Evolutionary conservation across 2,329 filamentous ascomycete genomes (phyloP).

Genomic region (Fusarium devonianum): DNA sequence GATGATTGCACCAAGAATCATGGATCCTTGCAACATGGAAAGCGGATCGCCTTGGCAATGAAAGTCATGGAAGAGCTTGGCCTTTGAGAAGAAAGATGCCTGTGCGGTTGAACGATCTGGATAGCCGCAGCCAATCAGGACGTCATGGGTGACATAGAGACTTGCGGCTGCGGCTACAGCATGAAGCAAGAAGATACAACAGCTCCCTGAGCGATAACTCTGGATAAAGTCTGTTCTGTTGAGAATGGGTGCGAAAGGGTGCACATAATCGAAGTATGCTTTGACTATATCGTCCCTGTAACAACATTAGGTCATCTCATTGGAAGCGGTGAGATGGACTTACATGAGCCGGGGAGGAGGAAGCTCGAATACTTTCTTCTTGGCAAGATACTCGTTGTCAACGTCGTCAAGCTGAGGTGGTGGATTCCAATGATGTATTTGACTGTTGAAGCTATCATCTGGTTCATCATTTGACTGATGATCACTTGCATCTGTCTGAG

Average conservation of each 20-base stretch:
- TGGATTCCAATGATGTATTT: slow-evolving; percentile 11
- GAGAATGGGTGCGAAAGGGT: slow-evolving; percentile 21
- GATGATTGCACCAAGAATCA: slow-evolving; percentile 17
- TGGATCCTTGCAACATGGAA: slow-evolving; percentile 19
- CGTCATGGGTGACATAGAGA: slow-evolving; percentile 8
- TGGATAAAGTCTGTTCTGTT: slow-evolving; percentile 15
- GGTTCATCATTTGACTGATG: too few relatives aligned
- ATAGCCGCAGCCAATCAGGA: slow-evolving; percentile 21
- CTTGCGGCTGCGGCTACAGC: slow-evolving; percentile 2
- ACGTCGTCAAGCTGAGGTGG: slow-evolving; percentile 6
- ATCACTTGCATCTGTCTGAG: too few relatives aligned
- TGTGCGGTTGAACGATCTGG: slow-evolving; percentile 13
- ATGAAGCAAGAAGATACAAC: slow-evolving; percentile 20
- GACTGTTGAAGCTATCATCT: slow-evolving; percentile 3
- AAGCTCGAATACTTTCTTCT: slow-evolving; percentile 28
- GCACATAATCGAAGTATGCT: slow-evolving; percentile 22
- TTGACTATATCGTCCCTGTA: slow-evolving; percentile 20
- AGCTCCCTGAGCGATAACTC: slow-evolving; percentile 10
- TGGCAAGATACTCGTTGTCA: slow-evolving; percentile 27
- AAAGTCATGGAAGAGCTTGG: slow-evolving; percentile 30
- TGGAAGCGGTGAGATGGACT: too few relatives aligned
- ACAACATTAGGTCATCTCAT: too few relatives aligned
- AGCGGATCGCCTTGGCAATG: slow-evolving; percentile 11
- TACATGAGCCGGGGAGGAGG: slow-evolving; percentile 13
- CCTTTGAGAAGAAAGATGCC: slow-evolving; percentile 23